phyloP scores from a whole-genome alignment of 2,329 filamentous ascomycete genomes.

The Acrocalymma vagum region DNA sequence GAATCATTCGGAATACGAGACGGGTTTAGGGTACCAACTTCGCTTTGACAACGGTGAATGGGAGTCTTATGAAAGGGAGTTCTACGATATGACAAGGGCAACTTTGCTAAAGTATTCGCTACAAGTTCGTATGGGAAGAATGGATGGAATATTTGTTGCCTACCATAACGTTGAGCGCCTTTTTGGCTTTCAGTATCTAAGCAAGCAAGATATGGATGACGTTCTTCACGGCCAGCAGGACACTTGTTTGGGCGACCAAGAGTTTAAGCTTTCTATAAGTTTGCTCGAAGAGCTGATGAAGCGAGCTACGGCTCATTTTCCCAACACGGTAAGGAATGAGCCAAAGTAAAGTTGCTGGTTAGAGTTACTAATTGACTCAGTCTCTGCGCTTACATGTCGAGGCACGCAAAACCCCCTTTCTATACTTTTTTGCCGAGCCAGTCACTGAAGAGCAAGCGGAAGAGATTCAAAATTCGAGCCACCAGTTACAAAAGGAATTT shows the following conservation, averaged over 20 bases:
- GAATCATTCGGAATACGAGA: conserved; percentile 75
- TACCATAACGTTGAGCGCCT: conserved; percentile 95
- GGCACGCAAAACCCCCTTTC: conserved; percentile 73
- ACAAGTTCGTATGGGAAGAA: conserved; percentile 94
- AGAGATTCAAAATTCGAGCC: conserved; percentile 74
- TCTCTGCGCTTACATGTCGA: conserved; percentile 86
- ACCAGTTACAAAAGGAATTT: conserved; percentile 72
- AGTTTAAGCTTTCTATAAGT: conserved; percentile 83
- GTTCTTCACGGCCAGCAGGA: conserved; percentile 82
- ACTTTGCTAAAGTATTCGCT: conserved; percentile 97
- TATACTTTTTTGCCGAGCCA: conserved; percentile 92
- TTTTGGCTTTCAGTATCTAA: conserved; percentile 97
- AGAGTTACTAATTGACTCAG: conserved; percentile 38
- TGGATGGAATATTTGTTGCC: conserved; percentile 98
- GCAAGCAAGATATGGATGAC: conserved; percentile 85
- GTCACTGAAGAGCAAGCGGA: conserved; percentile 77
- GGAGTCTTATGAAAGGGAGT: conserved; percentile 94
- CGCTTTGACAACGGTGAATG: conserved; percentile 76
- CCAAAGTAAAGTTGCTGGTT: too few species aligned
- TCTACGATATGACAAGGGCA: conserved; percentile 93
- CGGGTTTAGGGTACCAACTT: conserved; percentile 88
- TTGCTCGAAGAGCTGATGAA: conserved; percentile 83
- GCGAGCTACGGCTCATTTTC: conserved; percentile 77
- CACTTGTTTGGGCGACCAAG: conserved; percentile 74
- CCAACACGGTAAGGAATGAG: conserved; percentile 61